Base-by-base conservation (phyloP, 2,329 filamentous ascomycete genomes). In the Lasiodiplodia sp. region DNA sequence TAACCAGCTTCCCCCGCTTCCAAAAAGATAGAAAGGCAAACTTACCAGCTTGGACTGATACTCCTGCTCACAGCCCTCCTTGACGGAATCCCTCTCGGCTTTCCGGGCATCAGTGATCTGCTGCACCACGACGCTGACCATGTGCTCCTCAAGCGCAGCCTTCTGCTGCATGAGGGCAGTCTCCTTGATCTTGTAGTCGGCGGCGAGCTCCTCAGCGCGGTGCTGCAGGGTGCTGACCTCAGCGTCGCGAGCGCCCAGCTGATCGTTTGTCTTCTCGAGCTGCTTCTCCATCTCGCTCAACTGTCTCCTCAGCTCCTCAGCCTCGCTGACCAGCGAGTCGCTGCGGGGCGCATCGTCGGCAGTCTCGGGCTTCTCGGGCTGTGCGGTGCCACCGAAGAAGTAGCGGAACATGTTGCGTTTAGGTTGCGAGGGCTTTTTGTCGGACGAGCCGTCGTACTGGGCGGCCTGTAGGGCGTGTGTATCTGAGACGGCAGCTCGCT, bases 41-140 rank as follows among this genome's bases (percentile, higher is more conserved):
- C 69, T 71, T 51, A 71, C 73, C 56, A 79, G 70, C 72, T 78
- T 77, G 11, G 71, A 69, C 31, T 73, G 69, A 69, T 78, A 78
- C 67, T 79, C 76, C 52, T 71, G 64, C 70, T 79, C 75, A 67
- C 74, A 77, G 70, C 79, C 75, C 8, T 77, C 77, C 58, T 72
- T 75, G n/a, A 80, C 78, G 25, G 73, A 73, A 62, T 72, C 75
- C 25, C 78, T 71, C 72, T 80, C 78, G 70, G 78, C 77, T 52
- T 75, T 74, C 69, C 78, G 79, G 25, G 78, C 78, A 64, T 81
- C 78, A 57, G 76, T 78, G 18, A 81, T 78, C 68, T 80, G 79
- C 71, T 81, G 78, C 52, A 81, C 78, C 44, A 81, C 78, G 21
- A 80, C 78, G 49, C 76, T 78, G 56, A 81, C 79, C 78, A 81